Percentiles rank a stretch among this genome's conserved stretches.
Conservation (phyloP, 306 rosid genomes). For the Dryas alaskensis region DNA sequence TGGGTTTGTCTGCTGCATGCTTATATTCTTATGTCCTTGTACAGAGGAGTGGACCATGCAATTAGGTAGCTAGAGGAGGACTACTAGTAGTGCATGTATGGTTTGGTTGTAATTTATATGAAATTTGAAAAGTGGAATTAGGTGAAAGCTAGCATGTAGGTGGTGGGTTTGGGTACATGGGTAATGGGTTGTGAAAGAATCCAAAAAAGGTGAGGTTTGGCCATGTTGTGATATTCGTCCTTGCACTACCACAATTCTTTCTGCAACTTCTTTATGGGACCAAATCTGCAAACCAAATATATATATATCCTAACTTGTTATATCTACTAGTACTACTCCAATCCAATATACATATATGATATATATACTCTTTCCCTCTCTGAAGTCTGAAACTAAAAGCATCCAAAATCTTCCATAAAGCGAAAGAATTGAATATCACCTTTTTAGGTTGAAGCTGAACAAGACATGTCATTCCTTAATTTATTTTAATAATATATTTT, state of each 20-base stretch:
- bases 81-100: no score
- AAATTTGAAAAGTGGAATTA: not conserved
- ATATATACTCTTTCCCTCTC: no score
- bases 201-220: slow-evolving; percentile 46
- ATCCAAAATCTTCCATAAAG: slow-evolving; percentile 63
- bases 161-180: slow-evolving; percentile 15
- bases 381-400: slow-evolving; percentile 22
- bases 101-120: not conserved
- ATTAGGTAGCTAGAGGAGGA: no score
- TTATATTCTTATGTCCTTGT: no score
- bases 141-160: not conserved
- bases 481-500: slow-evolving; percentile 1
- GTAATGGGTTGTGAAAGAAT: slow-evolving; percentile 47
- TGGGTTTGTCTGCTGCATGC: no score
- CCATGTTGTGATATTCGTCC: slow-evolving; percentile 72
- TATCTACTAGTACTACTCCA: no score
- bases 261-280: slow-evolving; percentile 85
- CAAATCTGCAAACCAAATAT: slow-evolving; percentile 38
- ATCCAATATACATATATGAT: no score
- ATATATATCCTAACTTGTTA: no score
- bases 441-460: slow-evolving; percentile 37
- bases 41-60: no score
- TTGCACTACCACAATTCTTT: slow-evolving; percentile 59
- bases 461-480: not conserved
- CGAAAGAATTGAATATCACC: slow-evolving; percentile 54